These are phyloP conservation scores for Cercis canadensis DNA, from an alignment of 306 rosid genomes.

Conservation along the genomic window DNA sequence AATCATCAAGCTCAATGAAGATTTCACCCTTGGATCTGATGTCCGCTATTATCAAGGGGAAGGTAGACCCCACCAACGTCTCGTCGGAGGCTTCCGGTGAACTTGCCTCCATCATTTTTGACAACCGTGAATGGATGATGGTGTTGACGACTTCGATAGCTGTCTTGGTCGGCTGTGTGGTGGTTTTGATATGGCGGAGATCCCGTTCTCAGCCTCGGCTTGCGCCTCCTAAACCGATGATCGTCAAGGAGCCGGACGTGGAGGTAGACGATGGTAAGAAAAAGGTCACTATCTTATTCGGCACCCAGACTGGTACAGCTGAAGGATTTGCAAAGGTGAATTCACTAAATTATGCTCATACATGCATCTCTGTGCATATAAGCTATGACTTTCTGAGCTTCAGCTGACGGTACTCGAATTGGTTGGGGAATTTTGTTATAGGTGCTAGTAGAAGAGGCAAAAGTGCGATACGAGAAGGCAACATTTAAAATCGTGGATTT, in stretches of 20 bases:
- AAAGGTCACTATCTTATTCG: slow-evolving; percentile 89
- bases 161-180: slow-evolving; percentile 80
- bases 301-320: slow-evolving; percentile 98
- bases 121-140: slow-evolving; percentile 71
- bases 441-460: slow-evolving; percentile 94
- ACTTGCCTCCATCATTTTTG: slow-evolving; percentile 57
- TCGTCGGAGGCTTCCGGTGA: slow-evolving; percentile 54
- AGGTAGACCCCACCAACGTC: slow-evolving; percentile 65
- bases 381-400: background rate
- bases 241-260: slow-evolving; percentile 46
- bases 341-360: background rate
- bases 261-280: slow-evolving; percentile 81
- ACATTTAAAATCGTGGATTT: slow-evolving; percentile 80
- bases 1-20: slow-evolving; percentile 72
- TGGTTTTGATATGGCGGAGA: slow-evolving; percentile 82
- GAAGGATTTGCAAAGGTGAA: slow-evolving; percentile 96
- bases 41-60: slow-evolving; percentile 80
- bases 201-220: slow-evolving; percentile 48
- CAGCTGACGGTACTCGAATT: slow-evolving; percentile 1
- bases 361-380: background rate
- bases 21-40: slow-evolving; percentile 88
- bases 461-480: slow-evolving; percentile 83
- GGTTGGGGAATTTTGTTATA: slow-evolving; percentile 21
- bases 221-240: slow-evolving; percentile 57
- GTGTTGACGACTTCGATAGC: slow-evolving; percentile 85